Conservation (phyloP, 1,284 basidiomycete genomes). For the Ceratobasidium sp. region DNA sequence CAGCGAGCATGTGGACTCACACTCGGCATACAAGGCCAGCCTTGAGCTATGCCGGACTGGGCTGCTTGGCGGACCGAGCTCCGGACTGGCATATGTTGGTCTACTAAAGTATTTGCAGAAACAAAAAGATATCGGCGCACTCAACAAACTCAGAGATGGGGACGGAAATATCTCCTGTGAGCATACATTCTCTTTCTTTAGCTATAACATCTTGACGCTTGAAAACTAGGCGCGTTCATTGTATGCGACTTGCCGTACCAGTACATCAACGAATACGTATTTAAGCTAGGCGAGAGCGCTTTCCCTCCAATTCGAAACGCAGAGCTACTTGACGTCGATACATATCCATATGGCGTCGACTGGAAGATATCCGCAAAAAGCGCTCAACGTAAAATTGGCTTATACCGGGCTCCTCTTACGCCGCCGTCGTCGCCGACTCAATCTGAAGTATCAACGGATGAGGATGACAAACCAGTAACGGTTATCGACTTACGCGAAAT, state of each 20-base stretch:
- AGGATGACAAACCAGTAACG: not conserved
- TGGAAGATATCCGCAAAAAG: conserved; percentile 34
- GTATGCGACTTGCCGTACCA: conserved; percentile 41
- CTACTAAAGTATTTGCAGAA: conserved; percentile 32
- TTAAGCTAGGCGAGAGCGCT: conserved; percentile 13
- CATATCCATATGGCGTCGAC: conserved; percentile 34
- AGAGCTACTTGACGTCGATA: conserved; percentile 31
- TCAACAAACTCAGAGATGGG: conserved; percentile 7
- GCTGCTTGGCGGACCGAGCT: conserved; percentile 37
- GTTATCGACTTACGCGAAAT: conserved; percentile 39
- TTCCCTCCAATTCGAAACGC: conserved; percentile 43
- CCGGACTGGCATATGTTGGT: conserved; percentile 30
- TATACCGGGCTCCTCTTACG: conserved; percentile 13
- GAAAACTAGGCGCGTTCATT: conserved; percentile 34
- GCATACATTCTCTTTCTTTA: not conserved
- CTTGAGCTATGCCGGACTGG: conserved; percentile 37
- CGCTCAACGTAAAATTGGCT: conserved; percentile 19
- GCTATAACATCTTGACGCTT: no score
- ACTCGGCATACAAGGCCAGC: conserved; percentile 22
- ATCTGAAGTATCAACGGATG: conserved; percentile 2
- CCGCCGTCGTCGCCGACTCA: conserved; percentile 34
- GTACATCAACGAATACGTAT: conserved; percentile 38
- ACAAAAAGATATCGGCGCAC: conserved; percentile 19
- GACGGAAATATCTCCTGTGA: conserved; percentile 33
- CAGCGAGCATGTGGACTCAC: conserved; percentile 34